Evolutionary conservation across 257 asterid species (phyloP).

Genomic region (Prunella vulgaris): DNA sequence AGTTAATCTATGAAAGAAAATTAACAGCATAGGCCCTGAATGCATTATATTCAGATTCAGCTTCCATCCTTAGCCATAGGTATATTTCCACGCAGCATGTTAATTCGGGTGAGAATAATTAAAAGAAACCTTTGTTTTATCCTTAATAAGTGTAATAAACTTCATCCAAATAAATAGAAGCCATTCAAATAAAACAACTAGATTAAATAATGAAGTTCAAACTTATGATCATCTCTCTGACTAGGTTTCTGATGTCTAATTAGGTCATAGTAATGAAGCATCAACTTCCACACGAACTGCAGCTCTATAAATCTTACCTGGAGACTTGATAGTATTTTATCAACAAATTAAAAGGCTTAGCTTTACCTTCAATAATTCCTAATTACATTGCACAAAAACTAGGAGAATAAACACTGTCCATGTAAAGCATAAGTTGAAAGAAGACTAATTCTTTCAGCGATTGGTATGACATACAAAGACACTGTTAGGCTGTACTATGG

Average conservation of each 20-base stretch:
- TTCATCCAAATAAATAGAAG: slow-evolving; percentile 5
- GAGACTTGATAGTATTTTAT: not conserved
- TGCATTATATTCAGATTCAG: not conserved
- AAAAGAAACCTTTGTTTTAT: not conserved
- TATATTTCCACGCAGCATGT: not conserved
- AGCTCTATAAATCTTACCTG: not conserved
- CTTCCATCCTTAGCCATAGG: not conserved
- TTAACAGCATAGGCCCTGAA: not conserved
- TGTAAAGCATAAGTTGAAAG: not conserved
- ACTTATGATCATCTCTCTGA: not conserved
- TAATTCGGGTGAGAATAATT: not conserved
- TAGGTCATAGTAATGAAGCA: slow-evolving; percentile 9
- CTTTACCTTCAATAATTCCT: not conserved
- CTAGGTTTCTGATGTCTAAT: not conserved
- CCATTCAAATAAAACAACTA: slow-evolving; percentile 14
- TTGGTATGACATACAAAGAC: not conserved
- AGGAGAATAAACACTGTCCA: not conserved
- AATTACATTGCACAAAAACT: not conserved
- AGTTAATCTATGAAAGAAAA: not conserved
- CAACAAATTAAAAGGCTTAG: slow-evolving; percentile 9
- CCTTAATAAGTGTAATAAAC: not conserved
- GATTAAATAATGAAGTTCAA: slow-evolving; percentile 5
- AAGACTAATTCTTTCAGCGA: not conserved
- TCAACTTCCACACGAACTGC: not conserved
- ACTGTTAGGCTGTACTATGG: not conserved